Conservation (phyloP, 495 filamentous ascomycete species). For the Xylona heveae region DNA sequence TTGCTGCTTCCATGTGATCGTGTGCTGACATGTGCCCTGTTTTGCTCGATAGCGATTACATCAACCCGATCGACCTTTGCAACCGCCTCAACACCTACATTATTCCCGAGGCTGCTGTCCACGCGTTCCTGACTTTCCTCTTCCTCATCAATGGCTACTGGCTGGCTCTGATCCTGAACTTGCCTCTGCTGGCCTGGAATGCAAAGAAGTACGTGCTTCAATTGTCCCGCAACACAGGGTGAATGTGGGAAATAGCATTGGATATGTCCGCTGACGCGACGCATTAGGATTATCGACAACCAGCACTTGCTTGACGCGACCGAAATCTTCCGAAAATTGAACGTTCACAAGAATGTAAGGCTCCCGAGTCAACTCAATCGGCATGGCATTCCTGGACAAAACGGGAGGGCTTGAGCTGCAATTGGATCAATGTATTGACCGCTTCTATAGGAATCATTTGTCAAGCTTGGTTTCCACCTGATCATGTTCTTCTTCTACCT, state of each 20-base stretch:
- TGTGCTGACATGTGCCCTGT: too few species aligned
- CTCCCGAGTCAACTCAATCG: too few species aligned
- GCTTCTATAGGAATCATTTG: slow-evolving; percentile 69
- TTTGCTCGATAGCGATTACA: slow-evolving; percentile 59
- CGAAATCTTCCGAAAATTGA: slow-evolving; percentile 97
- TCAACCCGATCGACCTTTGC: slow-evolving; percentile 99
- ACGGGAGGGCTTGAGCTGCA: too few species aligned
- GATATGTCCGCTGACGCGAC: slow-evolving; percentile 10
- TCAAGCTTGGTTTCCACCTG: slow-evolving; percentile 97
- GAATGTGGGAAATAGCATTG: slow-evolving; percentile 1
- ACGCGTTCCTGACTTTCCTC: slow-evolving; percentile 79
- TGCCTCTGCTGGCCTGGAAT: slow-evolving; percentile 85
- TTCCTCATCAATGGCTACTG: slow-evolving; percentile 99
- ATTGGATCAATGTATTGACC: too few species aligned
- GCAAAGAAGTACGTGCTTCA: slow-evolving; percentile 64
- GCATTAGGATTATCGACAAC: slow-evolving; percentile 75
- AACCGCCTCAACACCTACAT: slow-evolving; percentile 99
- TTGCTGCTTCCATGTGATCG: background rate
- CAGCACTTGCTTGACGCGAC: slow-evolving; percentile 92
- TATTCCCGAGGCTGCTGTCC: slow-evolving; percentile 93
- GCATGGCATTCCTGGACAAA: background rate
- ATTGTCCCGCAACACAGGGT: background rate
- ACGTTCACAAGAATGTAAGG: slow-evolving; percentile 95
- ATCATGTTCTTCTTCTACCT: slow-evolving; percentile 99
- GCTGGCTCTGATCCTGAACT: slow-evolving; percentile 77